A percentile compares a stretch with the other conserved stretches of the same genome.
Conservation (phyloP, 2,329 filamentous ascomycete species). For the Clonostachys sp. region DNA sequence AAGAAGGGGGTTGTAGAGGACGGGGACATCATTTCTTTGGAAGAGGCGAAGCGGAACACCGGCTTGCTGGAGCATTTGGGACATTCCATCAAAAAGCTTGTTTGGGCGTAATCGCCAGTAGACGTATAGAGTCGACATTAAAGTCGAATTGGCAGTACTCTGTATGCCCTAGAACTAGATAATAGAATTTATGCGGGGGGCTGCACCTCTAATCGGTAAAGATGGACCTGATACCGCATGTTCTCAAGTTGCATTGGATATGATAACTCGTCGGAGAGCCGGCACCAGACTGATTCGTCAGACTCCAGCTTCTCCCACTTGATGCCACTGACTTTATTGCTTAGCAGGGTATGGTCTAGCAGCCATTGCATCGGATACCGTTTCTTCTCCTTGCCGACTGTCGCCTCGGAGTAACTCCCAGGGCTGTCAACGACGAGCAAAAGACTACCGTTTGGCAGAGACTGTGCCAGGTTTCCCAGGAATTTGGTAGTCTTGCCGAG, state of each 20-base stretch:
- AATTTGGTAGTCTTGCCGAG: constrained; percentile 71
- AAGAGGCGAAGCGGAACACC: constrained; percentile 82
- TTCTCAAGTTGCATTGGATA: constrained; percentile 89
- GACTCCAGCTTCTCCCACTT: constrained; percentile 72
- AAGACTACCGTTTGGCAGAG: constrained; percentile 54
- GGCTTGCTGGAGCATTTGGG: constrained; percentile 82
- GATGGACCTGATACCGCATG: constrained; percentile 90
- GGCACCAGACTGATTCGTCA: constrained; percentile 82
- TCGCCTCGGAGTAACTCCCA: constrained; percentile 84
- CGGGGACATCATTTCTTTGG: constrained; percentile 74
- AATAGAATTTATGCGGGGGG: constrained; percentile 1
- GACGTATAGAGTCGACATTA: constrained; percentile 1
- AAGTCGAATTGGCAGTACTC: not conserved
- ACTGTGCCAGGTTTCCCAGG: constrained; percentile 62
- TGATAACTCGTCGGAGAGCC: constrained; percentile 58
- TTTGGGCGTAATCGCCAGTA: constrained; percentile 59
- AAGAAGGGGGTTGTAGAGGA: constrained; percentile 44
- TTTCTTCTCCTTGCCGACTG: constrained; percentile 55
- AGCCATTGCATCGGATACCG: constrained; percentile 94
- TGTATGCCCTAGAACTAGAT: not conserved
- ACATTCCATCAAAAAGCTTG: constrained; percentile 87
- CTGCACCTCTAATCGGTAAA: constrained; percentile 51
- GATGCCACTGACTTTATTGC: constrained; percentile 12
- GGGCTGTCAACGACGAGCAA: constrained; percentile 89
- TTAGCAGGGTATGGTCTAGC: constrained; percentile 72